A percentile compares a stretch with the other conserved stretches of the same genome.
phyloP scores from a whole-genome alignment of 306 rosid genomes.

The Prunus armeniaca region DNA sequence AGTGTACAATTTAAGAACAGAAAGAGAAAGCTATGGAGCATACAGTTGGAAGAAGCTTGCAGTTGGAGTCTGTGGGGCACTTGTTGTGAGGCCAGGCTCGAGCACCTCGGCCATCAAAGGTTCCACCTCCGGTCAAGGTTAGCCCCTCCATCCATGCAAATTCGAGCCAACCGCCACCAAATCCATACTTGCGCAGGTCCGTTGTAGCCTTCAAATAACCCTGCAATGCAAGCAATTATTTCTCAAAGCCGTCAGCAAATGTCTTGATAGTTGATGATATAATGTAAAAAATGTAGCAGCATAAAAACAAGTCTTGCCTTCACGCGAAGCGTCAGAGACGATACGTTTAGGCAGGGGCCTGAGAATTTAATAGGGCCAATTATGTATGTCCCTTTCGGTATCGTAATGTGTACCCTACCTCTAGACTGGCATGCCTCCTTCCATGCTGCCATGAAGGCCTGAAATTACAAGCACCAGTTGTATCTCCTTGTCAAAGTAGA shows the following conservation, averaged over 20 bases:
- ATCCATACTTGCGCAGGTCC: slow-evolving; percentile 35
- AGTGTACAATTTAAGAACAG: not conserved
- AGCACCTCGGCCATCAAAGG: slow-evolving; percentile 52
- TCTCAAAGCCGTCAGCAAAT: not conserved
- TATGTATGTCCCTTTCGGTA: slow-evolving; percentile 44
- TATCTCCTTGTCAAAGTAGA: not conserved
- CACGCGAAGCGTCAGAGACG: slow-evolving; percentile 31
- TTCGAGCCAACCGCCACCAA: slow-evolving; percentile 39
- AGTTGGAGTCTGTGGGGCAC: slow-evolving; percentile 36
- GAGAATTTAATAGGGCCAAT: slow-evolving; percentile 38
- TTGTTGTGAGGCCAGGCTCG: slow-evolving; percentile 52
- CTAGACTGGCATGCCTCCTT: slow-evolving; percentile 37
- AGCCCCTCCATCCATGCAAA: slow-evolving; percentile 35
- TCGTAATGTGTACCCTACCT: slow-evolving; percentile 34
- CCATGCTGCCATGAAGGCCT: slow-evolving; percentile 46
- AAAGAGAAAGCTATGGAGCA: not conserved
- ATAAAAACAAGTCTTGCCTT: slow-evolving; percentile 27
- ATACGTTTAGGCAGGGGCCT: slow-evolving; percentile 44
- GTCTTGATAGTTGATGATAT: not conserved
- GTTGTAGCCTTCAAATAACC: slow-evolving; percentile 51
- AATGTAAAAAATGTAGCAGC: not conserved
- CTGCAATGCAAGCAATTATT: slow-evolving; percentile 22
- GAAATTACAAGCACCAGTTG: slow-evolving; percentile 11
- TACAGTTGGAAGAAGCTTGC: slow-evolving; percentile 52
- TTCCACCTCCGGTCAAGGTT: slow-evolving; percentile 51